Percentiles rank a stretch among this genome's conserved stretches.
These are phyloP conservation scores for Colletotrichum incanum DNA, from an alignment of 2,329 filamentous ascomycete species.

Conservation along the genomic window DNA sequence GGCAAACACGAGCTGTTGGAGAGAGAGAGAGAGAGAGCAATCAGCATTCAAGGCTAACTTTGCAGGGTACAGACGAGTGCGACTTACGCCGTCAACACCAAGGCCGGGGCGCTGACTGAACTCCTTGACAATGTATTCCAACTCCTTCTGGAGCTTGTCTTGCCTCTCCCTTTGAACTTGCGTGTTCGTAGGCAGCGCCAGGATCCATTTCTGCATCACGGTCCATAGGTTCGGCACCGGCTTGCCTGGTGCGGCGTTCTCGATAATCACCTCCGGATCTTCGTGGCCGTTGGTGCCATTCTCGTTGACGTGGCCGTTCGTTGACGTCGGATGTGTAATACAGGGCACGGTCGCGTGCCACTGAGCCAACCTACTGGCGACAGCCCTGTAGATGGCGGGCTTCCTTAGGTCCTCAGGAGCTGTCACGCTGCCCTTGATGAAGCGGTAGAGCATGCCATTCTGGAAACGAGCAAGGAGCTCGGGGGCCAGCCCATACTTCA, in stretches of 20 bases:
- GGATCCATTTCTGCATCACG: slow-evolving; percentile 96
- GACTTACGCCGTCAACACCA: slow-evolving; percentile 79
- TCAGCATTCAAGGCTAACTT: slow-evolving; percentile 18
- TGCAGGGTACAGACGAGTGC: slow-evolving; percentile 7
- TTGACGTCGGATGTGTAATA: slow-evolving; percentile 55
- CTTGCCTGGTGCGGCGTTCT: slow-evolving; percentile 74
- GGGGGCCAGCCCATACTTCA: slow-evolving; percentile 86
- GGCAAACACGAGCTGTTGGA: slow-evolving; percentile 83
- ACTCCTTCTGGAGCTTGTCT: slow-evolving; percentile 79
- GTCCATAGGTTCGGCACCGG: slow-evolving; percentile 93
- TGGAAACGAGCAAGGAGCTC: slow-evolving; percentile 91
- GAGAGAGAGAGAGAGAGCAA: not conserved
- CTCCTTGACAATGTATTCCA: slow-evolving; percentile 78
- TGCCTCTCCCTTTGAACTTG: slow-evolving; percentile 79
- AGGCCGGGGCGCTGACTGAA: slow-evolving; percentile 85
- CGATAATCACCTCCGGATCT: slow-evolving; percentile 56
- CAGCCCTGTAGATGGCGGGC: slow-evolving; percentile 83
- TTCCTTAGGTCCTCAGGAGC: slow-evolving; percentile 84
- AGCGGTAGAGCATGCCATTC: slow-evolving; percentile 96
- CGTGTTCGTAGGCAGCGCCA: slow-evolving; percentile 83
- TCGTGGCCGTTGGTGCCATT: slow-evolving; percentile 50
- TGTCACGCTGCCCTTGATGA: slow-evolving; percentile 85
- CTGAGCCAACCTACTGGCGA: slow-evolving; percentile 87
- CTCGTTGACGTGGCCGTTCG: slow-evolving; percentile 56
- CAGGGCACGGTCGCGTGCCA: slow-evolving; percentile 88